Conservation (phyloP, 371 early-diverging fungal genomes). For the Scutellospora calospora region DNA sequence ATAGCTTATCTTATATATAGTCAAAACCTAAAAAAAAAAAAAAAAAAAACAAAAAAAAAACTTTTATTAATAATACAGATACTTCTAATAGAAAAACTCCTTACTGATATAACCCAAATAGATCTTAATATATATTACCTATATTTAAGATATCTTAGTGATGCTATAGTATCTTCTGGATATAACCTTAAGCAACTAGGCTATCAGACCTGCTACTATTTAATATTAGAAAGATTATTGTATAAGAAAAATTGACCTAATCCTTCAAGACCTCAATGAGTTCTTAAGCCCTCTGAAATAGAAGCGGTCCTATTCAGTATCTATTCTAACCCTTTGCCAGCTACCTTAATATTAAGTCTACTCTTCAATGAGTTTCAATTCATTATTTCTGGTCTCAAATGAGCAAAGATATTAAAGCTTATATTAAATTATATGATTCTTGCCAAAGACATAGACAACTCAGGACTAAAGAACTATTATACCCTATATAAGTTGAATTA, state of each 20-base stretch:
- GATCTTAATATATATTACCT: background rate
- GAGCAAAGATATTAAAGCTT: background rate
- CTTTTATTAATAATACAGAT: too few relatives aligned
- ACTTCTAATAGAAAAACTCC: too few relatives aligned
- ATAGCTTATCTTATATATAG: too few relatives aligned
- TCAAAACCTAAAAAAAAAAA: too few relatives aligned
- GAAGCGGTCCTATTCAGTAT: background rate
- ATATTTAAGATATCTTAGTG: background rate
- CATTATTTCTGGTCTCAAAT: background rate
- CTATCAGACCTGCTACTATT: background rate
- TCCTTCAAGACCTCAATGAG: background rate
- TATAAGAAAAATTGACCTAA: background rate
- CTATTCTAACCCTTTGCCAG: background rate
- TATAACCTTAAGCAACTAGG: background rate
- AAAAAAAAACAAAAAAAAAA: too few relatives aligned
- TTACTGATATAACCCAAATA: background rate
- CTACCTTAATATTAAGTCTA: too few relatives aligned
- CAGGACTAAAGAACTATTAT: background rate
- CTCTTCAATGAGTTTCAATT: too few relatives aligned
- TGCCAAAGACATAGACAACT: background rate
- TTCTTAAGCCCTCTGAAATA: background rate
- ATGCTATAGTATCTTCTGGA: background rate
- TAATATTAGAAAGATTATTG: background rate
- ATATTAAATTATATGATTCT: slow-evolving; percentile 57
- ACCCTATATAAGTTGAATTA: background rate